Percentiles rank a stretch among this genome's conserved stretches.
Evolutionary conservation across 257 asterid species (phyloP).

Genomic region (Buddleja alternifolia): DNA sequence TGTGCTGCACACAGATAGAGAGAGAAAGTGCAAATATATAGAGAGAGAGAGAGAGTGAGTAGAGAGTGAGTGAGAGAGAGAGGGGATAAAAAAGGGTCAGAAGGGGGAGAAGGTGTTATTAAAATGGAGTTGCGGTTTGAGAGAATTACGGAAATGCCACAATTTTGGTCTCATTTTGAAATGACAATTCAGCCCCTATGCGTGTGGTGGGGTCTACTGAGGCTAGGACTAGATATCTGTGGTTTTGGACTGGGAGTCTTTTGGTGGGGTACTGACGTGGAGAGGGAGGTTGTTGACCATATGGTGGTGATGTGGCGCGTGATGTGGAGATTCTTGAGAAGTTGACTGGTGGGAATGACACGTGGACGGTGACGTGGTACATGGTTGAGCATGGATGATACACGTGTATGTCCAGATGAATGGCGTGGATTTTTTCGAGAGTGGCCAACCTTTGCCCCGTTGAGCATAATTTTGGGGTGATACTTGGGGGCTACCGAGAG

Average conservation of each 20-base stretch:
- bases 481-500: no score
- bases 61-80: no score
- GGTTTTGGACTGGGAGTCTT: neutral
- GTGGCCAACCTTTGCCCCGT: no score
- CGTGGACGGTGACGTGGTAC: constrained; percentile 29
- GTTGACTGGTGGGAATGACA: constrained; percentile 44
- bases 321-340: constrained; percentile 39
- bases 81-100: no score
- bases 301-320: neutral
- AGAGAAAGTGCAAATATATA: constrained; percentile 21
- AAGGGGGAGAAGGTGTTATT: no score
- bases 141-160: constrained; percentile 33
- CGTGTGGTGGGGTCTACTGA: neutral
- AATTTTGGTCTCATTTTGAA: constrained; percentile 10
- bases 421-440: no score
- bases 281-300: constrained; percentile 31
- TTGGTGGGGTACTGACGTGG: constrained; percentile 31
- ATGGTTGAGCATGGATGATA: neutral
- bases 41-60: constrained; percentile 10
- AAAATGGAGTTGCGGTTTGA: neutral
- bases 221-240: neutral
- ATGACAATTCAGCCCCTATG: constrained; percentile 43
- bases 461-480: no score
- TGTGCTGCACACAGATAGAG: neutral
- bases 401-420: no score